Conservation (phyloP, 208 protist species). For the Borovskyia barvae region DNA sequence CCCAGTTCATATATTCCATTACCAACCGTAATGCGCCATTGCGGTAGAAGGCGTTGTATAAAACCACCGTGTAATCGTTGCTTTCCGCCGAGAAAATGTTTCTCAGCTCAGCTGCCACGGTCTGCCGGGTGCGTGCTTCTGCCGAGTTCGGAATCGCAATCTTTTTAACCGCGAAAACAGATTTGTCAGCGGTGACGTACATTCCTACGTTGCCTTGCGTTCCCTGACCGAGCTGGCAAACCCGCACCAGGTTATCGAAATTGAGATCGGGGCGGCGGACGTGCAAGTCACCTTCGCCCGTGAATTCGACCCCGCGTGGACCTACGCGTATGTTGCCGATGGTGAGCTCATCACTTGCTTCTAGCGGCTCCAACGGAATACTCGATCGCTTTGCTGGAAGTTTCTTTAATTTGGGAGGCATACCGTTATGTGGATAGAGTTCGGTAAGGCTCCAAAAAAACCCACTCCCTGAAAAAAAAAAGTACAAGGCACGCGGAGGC, state of each 20-base stretch:
- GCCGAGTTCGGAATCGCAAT: slow-evolving; percentile 62
- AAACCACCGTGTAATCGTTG: slow-evolving; percentile 71
- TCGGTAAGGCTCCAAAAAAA: too few species aligned
- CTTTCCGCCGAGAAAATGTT: slow-evolving; percentile 74
- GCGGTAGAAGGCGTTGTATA: slow-evolving; percentile 88
- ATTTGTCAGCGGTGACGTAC: slow-evolving; percentile 48
- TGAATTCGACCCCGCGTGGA: slow-evolving; percentile 67
- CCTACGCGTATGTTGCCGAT: slow-evolving; percentile 81
- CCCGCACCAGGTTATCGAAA: slow-evolving; percentile 48
- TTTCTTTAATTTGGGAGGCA: slow-evolving; percentile 73
- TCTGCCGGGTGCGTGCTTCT: slow-evolving; percentile 61
- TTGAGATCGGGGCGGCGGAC: slow-evolving; percentile 63
- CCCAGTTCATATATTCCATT: slow-evolving; percentile 92
- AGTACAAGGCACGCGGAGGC: too few species aligned
- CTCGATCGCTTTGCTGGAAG: slow-evolving; percentile 55
- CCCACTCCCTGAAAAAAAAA: too few species aligned
- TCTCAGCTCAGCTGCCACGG: slow-evolving; percentile 77
- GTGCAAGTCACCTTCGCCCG: slow-evolving; percentile 71
- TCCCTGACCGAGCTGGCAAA: slow-evolving; percentile 60
- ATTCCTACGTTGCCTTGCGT: slow-evolving; percentile 77
- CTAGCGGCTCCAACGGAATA: slow-evolving; percentile 19
- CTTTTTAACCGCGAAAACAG: slow-evolving; percentile 78
- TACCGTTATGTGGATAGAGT: slow-evolving; percentile 18
- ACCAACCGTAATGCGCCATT: slow-evolving; percentile 64
- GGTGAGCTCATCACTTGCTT: slow-evolving; percentile 58